Percentiles rank a stretch among this genome's conserved stretches.
phyloP scores from a whole-genome alignment of 306 rosid genomes.

The Alnus glutinosa region DNA sequence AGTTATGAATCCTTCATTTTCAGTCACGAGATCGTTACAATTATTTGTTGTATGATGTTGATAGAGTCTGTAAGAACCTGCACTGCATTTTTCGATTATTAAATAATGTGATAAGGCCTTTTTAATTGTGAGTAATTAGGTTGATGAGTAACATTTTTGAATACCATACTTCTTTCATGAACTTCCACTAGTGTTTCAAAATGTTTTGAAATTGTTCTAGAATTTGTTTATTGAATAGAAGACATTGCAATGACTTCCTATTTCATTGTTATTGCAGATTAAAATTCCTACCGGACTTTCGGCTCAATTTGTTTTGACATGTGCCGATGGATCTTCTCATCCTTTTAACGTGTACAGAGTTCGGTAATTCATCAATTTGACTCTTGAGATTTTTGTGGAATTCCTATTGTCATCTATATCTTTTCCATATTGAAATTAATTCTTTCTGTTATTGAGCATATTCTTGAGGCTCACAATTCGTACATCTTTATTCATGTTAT shows the following conservation, averaged over 20 bases:
- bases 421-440: background rate
- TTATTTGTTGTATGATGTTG: background rate
- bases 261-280: slow-evolving; percentile 54
- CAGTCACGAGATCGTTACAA: background rate
- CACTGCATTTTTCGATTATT: background rate
- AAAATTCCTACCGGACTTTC: slow-evolving; percentile 89
- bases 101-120: background rate
- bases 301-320: slow-evolving; percentile 74
- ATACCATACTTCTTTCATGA: slow-evolving; percentile 3
- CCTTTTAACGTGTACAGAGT: slow-evolving; percentile 57
- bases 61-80: background rate
- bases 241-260: slow-evolving; percentile 9
- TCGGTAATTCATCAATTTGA: slow-evolving; percentile 52
- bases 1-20: background rate
- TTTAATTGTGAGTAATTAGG: background rate
- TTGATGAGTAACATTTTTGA: background rate
- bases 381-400: slow-evolving; percentile 6
- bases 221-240: slow-evolving; percentile 16
- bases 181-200: background rate
- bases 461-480: background rate
- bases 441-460: background rate
- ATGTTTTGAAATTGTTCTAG: slow-evolving; percentile 12
- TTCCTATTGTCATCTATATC: slow-evolving; percentile 1
- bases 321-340: slow-evolving; percentile 76
- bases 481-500: background rate